Base-by-base conservation (phyloP, 148 eudicot genomes). In the Nepenthes mirabilis region DNA sequence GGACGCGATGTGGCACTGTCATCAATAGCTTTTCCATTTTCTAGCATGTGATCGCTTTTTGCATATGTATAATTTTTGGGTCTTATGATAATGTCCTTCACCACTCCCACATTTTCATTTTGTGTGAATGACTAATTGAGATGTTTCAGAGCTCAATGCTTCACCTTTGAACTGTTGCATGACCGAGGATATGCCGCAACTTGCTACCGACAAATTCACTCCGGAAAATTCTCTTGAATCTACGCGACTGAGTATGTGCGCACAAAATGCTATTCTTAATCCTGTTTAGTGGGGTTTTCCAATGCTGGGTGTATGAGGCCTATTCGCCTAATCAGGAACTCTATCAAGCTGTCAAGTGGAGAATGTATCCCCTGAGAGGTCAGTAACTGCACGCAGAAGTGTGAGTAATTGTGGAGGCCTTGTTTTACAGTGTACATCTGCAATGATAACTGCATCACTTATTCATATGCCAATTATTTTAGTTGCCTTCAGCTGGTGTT, bases 221-320 rank as follows among this genome's bases (percentile, higher is more conserved):
- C 12, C 64, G 2, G 40, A 11, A 48, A 82, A 66, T 11, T 60
- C 58, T 52, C 43, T 43, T 59, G 72, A 72, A 75, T 60, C 70
- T 45, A 54, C 52, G 52, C 74, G 73, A 73, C 61, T 58, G 63
- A 65, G 96, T 85, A 83, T 48, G 84, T 69, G n/a, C 11, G 50
- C 43, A 14, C 5, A 43, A 7, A 11, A 2, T 49, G 14, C 14
- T 40, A 10, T 34, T 14, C 43, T 43, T 7, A 23, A 34, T 34
- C 52, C 37, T 43, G 7, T 32, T 5, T 7, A 13, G 14, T 36
- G 37, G 9, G 33, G 9, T 34, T 2, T 59, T 8, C 11, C 9
- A 55, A 3, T 9, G 11, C 40, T 60, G 52, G 36, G 11, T 63
- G 58, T 49, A 57, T 51, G 56, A 52, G 9, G 47, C 11, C 13